Evolutionary conservation across 352 stramenopile species (phyloP).

Genomic region (Phytophthora pini): DNA sequence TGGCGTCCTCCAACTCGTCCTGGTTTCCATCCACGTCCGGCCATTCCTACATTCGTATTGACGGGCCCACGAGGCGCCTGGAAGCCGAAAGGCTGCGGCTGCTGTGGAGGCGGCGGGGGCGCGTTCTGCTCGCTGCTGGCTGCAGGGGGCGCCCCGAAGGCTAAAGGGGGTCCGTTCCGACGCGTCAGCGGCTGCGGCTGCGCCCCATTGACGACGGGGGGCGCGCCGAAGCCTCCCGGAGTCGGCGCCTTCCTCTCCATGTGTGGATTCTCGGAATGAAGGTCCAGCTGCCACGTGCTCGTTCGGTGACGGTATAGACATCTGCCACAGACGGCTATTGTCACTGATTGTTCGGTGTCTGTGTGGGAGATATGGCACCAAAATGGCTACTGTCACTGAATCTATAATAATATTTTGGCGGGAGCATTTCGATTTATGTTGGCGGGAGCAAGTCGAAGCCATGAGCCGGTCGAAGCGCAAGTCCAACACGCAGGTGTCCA

Average conservation of each 20-base stretch:
- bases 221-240: constrained; percentile 20
- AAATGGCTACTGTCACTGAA: too few relatives aligned
- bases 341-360: constrained; percentile 1
- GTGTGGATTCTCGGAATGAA: constrained; percentile 13
- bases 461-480: constrained; percentile 34
- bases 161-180: constrained; percentile 5
- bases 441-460: too few relatives aligned
- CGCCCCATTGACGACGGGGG: constrained; percentile 17
- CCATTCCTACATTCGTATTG: constrained; percentile 21
- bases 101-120: constrained; percentile 23
- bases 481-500: constrained; percentile 52
- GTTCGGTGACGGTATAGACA: constrained; percentile 15
- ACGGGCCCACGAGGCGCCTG: constrained; percentile 8
- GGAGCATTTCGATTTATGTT: neutral
- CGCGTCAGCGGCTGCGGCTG: constrained; percentile 14
- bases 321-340: constrained; percentile 1
- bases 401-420: too few relatives aligned
- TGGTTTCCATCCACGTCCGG: constrained; percentile 36
- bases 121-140: constrained; percentile 11
- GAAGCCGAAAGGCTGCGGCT: constrained; percentile 26
- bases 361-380: neutral
- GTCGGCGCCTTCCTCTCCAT: constrained; percentile 42
- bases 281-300: constrained; percentile 30
- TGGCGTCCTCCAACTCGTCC: constrained; percentile 36
- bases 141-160: constrained; percentile 2